These are phyloP conservation scores for Leptographium galeiforme DNA, from an alignment of 2,329 filamentous ascomycete species.

Conservation along the genomic window DNA sequence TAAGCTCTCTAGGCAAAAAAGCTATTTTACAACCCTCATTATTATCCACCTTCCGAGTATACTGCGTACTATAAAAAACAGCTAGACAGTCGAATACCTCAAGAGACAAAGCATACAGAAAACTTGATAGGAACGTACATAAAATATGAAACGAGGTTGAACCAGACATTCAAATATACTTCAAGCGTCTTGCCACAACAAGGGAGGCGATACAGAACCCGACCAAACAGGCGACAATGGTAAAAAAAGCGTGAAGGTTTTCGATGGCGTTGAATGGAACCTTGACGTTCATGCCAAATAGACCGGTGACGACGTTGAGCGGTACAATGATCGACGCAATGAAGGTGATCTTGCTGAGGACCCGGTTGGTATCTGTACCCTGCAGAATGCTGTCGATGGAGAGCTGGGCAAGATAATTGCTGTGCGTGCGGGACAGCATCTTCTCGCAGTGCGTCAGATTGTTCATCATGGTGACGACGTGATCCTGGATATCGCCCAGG, in stretches of 20 bases:
- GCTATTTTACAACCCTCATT: not conserved
- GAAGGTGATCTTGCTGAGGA: conserved; percentile 89
- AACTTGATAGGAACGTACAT: not conserved
- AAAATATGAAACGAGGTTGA: not conserved
- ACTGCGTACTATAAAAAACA: not conserved
- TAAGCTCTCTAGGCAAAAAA: not conserved
- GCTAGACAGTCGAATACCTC: not conserved
- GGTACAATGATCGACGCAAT: conserved; percentile 92
- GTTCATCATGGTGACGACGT: conserved; percentile 98
- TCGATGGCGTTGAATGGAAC: conserved; percentile 48
- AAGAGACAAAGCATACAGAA: too few relatives aligned
- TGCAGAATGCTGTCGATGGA: conserved; percentile 83
- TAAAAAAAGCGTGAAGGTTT: conserved; percentile 40
- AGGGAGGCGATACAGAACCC: conserved; percentile 35
- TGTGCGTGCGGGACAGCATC: conserved; percentile 86
- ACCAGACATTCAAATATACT: conserved; percentile 26
- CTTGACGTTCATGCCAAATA: conserved; percentile 78
- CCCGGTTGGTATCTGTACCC: conserved; percentile 76
- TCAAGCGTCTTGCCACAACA: conserved; percentile 27
- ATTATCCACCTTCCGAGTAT: not conserved
- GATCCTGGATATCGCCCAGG: conserved; percentile 93
- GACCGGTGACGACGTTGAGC: conserved; percentile 77
- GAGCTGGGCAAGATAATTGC: conserved; percentile 91
- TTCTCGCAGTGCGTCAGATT: conserved; percentile 95
- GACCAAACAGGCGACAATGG: conserved; percentile 38